These are phyloP conservation scores for Setomelanomma holmii DNA, from an alignment of 2,329 filamentous ascomycete genomes.

Conservation along the genomic window DNA sequence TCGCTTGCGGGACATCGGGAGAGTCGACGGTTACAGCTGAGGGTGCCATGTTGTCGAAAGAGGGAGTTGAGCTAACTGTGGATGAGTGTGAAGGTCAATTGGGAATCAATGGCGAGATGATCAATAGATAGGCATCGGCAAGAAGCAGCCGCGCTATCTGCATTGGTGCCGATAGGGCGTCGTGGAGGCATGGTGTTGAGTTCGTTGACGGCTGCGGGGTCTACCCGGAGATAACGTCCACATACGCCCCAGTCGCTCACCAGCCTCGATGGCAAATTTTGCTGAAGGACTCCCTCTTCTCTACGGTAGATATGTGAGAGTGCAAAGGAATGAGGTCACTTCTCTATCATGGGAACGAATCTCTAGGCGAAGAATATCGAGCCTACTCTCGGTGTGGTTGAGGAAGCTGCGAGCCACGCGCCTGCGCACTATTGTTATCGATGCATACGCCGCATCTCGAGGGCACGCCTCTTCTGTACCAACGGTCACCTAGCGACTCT, in stretches of 20 bases:
- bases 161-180: not conserved
- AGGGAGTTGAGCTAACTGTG: not conserved
- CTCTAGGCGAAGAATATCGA: no score
- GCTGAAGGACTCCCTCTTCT: no score
- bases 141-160: not conserved
- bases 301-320: no score
- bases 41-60: slow-evolving; percentile 38
- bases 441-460: no score
- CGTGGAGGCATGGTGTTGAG: not conserved
- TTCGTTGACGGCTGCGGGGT: not conserved
- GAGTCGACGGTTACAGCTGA: slow-evolving; percentile 31
- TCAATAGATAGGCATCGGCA: not conserved
- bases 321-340: no score
- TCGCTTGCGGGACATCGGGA: slow-evolving; percentile 12
- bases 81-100: slow-evolving; percentile 1
- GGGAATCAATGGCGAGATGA: not conserved
- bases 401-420: no score
- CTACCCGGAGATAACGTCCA: not conserved
- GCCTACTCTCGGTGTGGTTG: no score
- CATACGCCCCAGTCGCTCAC: not conserved
- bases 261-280: not conserved
- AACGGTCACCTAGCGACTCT: no score
- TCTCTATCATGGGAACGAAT: no score
- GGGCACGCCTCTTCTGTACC: no score
- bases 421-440: no score